These are phyloP conservation scores for Aureobasidium sp. DNA, from an alignment of 2,329 filamentous ascomycete genomes.

Conservation along the genomic window DNA sequence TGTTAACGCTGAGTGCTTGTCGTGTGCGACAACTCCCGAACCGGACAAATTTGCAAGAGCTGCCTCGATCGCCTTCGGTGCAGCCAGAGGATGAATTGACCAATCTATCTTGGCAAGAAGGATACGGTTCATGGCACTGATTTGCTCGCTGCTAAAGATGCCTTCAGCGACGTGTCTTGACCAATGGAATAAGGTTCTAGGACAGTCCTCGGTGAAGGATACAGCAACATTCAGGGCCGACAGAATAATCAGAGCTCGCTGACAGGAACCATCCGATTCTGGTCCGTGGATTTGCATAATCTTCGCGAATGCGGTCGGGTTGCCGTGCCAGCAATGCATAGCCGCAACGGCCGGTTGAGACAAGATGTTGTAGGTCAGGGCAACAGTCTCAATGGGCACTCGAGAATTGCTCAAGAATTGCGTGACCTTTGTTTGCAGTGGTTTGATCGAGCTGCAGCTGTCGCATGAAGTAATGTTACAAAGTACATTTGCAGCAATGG, in stretches of 20 bases:
- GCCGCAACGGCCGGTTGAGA: conserved; percentile 18
- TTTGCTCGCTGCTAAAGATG: conserved; percentile 18
- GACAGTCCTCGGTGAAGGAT: conserved; percentile 24
- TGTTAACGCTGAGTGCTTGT: not conserved
- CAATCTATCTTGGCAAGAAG: conserved; percentile 24
- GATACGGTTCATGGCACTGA: conserved; percentile 20
- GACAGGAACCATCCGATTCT: conserved; percentile 14
- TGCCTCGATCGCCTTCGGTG: conserved; percentile 16
- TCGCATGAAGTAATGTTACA: conserved; percentile 11
- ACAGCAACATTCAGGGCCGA: conserved; percentile 25
- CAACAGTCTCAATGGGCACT: conserved; percentile 25
- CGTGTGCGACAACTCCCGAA: not conserved
- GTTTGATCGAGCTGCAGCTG: conserved; percentile 3
- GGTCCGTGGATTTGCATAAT: conserved; percentile 16
- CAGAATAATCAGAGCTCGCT: conserved; percentile 23
- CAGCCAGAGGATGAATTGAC: conserved; percentile 21
- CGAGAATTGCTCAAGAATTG: conserved; percentile 23
- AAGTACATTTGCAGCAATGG: not conserved
- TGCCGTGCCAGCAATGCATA: conserved; percentile 13
- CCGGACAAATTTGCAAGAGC: conserved; percentile 8
- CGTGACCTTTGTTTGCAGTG: conserved; percentile 18
- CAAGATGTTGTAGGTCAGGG: conserved; percentile 27
- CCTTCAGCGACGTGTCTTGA: conserved; percentile 21
- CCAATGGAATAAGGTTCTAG: conserved; percentile 21
- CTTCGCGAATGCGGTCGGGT: conserved; percentile 1